Evolutionary conservation across 2,329 filamentous ascomycete species (phyloP), one percentile per base, ranked within the genome.

Genomic region (Rhexocercosporidium sp.): DNA sequence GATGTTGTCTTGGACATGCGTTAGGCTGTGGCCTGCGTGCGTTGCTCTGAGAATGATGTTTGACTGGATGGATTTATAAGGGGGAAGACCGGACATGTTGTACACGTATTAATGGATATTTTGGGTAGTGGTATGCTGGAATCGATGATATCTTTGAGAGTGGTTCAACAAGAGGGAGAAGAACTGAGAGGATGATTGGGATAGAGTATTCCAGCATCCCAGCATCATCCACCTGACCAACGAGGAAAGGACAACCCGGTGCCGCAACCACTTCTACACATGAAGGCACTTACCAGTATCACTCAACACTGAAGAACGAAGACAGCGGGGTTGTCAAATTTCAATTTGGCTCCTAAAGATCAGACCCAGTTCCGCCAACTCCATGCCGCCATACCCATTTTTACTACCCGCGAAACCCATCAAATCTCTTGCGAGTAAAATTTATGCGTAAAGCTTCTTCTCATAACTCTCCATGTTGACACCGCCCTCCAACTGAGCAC

Each of bases 381-480:
- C 66, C 66, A 22, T 25, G 12, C 59, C 44, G 59, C 59, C 41
- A 54, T 46, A 27, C 53, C 59, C 31, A 56, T 47, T 64, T 67
- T 56, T 59, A 44, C 29, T 41, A 37, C 20, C 57, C 29, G 16
- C 47, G 9, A 39, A 59, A 63, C 11, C 54, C 18, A 11, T 16
- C 37, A 20, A 60, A 37, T 46, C 57, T 54, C 61, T 59, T 31
- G 62, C 51, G 49, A 65, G 46, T 27, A 25, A 29, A 34, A 59
- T 72, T 66, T 89, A 97, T 76, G 94, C 93, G 82, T 97, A 99
- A 74, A 99, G 91, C 88, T 98, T 99, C 92, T 99, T 99, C 86
- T 98, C 96, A 80, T 97, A 98, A 79, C 93, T 95, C 85, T 98
- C 94, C 86, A 99, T 94, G 83, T 98, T 96, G 69, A 99, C 94